Evolutionary conservation across 2,329 filamentous ascomycete species (phyloP), one percentile per base, ranked within the genome.

Genomic region (Colletotrichum somersetense): DNA sequence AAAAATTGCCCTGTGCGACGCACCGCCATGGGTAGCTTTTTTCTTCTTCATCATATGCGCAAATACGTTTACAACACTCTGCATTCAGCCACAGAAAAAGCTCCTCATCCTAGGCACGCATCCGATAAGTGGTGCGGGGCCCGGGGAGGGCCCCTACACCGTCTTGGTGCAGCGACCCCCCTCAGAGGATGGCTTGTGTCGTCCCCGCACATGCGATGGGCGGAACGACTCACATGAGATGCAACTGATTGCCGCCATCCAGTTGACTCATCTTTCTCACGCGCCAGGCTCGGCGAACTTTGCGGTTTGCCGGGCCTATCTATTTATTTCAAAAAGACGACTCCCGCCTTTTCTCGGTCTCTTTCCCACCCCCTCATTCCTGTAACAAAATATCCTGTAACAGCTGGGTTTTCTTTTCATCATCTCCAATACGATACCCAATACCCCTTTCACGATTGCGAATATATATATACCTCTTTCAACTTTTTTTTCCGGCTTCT

Each of bases 231-330:
- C 16, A 42, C 46, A 66, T 44, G 52, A 67, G 48, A 67, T 56
- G 64, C 64, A 71, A 62, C 35, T 42, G 68, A 42, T 67, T 67
- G 23, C 53, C 46, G 61, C 61, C 35, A 53, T 42, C 26, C 59
- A 57, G 50, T 71, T 71, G 64, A 67, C 68, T 71, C 64, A 71
- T 71, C 64, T 48, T 67, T 56, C 42, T 71, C 53, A 66, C 62
- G 23, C 46, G 59, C 30, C 30, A 53, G 16, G 11, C 40, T 23
- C 67, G 33, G 35, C 58, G 30, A 40, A 46, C 58, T 20, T 48
- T 52, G 58, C 59, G 30, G 52, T 53, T 67, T 38, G 14, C 57
- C 46, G 48, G 23, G 38, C 44, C 57, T 18, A 42, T 33, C 14
- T 64, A n/a, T 42, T 63, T 42, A 64, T 50, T 63, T 69, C 58